Percentiles rank a stretch among this genome's conserved stretches.
Conservation (phyloP, 345 rosid genomes). For the Gossypium mustelinum region DNA sequence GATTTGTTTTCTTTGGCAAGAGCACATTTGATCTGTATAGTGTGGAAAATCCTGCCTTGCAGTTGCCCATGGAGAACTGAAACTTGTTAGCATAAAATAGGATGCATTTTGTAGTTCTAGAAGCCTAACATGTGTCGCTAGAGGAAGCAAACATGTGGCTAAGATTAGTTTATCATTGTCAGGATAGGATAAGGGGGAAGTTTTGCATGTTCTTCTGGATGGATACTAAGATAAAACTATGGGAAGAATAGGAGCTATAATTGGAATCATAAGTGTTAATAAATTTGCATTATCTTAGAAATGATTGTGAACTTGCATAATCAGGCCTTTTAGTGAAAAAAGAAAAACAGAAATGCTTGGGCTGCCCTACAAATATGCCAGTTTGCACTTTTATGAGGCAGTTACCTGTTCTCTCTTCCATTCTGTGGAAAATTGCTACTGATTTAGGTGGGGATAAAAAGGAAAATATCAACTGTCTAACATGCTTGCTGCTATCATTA, state of each 20-base stretch:
- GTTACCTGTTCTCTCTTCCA: background rate
- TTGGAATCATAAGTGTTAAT: constrained; percentile 6
- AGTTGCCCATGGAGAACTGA: background rate
- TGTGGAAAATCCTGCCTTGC: background rate
- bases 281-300: background rate
- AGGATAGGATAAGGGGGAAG: background rate
- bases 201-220: background rate
- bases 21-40: background rate
- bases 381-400: background rate
- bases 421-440: background rate
- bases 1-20: constrained; percentile 1
- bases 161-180: background rate
- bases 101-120: background rate
- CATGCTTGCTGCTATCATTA: constrained; percentile 22
- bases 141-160: background rate
- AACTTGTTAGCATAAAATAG: constrained; percentile 7
- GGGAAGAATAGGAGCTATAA: background rate
- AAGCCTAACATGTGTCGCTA: background rate
- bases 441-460: background rate
- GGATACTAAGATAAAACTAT: background rate
- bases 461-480: constrained; percentile 13
- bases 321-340: background rate
- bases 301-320: background rate
- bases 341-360: background rate
- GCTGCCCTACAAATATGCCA: background rate